These are phyloP conservation scores for Beauveria sp. DNA, from an alignment of 2,329 filamentous ascomycete genomes.

Conservation along the genomic window DNA sequence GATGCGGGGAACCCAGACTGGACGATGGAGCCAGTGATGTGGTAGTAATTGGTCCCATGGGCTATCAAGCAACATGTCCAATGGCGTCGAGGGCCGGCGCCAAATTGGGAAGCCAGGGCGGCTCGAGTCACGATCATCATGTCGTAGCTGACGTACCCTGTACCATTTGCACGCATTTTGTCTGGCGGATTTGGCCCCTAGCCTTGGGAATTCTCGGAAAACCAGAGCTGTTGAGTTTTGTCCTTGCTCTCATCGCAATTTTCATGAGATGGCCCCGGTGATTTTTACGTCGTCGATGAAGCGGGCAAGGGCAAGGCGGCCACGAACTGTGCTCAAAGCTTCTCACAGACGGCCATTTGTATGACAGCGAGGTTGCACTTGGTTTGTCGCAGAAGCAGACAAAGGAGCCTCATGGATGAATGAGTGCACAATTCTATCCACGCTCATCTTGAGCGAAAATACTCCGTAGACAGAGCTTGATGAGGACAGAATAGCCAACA, in stretches of 20 bases:
- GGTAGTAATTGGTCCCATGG: slow-evolving; percentile 5
- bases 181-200: neutral
- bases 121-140: neutral
- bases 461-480: neutral
- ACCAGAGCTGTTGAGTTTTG: neutral
- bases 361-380: neutral
- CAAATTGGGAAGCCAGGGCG: slow-evolving; percentile 7
- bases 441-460: neutral
- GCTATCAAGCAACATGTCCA: neutral
- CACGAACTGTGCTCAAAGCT: too few species aligned
- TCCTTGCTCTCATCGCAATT: too few species aligned
- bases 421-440: too few species aligned
- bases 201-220: neutral
- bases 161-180: neutral
- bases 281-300: too few species aligned
- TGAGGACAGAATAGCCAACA: neutral
- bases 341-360: too few species aligned
- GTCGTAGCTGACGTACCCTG: neutral
- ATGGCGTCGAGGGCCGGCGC: neutral
- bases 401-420: neutral
- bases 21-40: neutral
- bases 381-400: neutral
- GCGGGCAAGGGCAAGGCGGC: too few species aligned
- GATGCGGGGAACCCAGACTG: slow-evolving; percentile 4
- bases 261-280: too few species aligned